These are phyloP conservation scores for Lophiotrema nucula DNA, from an alignment of 495 filamentous ascomycete species.

Conservation along the genomic window DNA sequence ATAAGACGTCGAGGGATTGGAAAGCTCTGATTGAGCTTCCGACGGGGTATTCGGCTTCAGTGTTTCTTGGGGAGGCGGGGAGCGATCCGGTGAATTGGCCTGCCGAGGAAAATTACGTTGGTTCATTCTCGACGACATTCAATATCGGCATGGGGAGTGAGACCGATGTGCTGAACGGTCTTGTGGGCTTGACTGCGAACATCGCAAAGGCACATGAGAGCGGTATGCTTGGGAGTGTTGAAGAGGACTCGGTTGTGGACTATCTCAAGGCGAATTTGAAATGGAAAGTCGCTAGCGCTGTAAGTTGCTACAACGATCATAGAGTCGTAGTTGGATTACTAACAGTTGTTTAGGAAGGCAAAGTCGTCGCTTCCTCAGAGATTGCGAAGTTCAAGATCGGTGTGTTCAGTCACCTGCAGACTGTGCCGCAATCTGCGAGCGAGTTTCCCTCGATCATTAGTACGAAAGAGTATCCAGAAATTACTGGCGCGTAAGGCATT, in stretches of 20 bases:
- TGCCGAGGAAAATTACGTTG: neutral
- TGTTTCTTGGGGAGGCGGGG: neutral
- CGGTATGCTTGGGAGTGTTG: slow-evolving; percentile 1
- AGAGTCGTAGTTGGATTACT: neutral
- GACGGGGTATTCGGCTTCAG: neutral
- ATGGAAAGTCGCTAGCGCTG: neutral
- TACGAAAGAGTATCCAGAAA: neutral
- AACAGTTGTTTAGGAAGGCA: neutral
- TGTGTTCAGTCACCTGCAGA: neutral
- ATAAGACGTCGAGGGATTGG: slow-evolving; percentile 5
- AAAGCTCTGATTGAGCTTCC: neutral
- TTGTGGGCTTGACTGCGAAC: neutral
- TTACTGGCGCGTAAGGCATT: neutral
- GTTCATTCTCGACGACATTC: neutral
- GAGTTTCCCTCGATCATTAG: neutral
- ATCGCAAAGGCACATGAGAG: neutral
- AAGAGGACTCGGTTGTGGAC: neutral
- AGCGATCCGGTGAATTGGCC: neutral
- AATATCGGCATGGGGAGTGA: neutral
- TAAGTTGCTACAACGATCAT: neutral
- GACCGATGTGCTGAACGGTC: neutral
- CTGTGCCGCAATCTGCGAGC: neutral
- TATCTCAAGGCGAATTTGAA: slow-evolving; percentile 6
- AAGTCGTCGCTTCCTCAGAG: neutral
- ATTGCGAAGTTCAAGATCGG: neutral